Base-by-base conservation (phyloP, 768 basidiomycete genomes). In the Roridomyces roridus region DNA sequence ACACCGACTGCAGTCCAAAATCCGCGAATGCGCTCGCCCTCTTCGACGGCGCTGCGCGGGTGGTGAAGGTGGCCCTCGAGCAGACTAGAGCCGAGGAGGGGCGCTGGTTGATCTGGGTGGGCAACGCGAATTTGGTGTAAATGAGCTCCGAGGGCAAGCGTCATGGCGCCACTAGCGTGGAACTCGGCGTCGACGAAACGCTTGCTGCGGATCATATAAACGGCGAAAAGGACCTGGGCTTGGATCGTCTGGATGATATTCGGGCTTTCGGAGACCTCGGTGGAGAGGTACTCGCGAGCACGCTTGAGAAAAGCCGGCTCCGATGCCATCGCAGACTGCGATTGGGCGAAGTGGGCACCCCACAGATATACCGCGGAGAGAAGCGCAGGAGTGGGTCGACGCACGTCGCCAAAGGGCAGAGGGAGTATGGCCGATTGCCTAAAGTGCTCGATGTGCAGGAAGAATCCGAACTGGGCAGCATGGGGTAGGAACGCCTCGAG, bases 1-100 rank as follows among this genome's bases (percentile, higher is more conserved):
- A 62, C 48, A 17, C 51, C 59, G 5, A 48, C 60, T 6, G 62
- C 65, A 1, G 58, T 29, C 66, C 66, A 67, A 40, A 67, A 67
- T 12, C 57, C 62, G 26, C 58, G 60, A 34, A 67, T 62, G 6
- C 62, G 51, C 31, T 67, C 64, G 1, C 62, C 62, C 46, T 67
- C 62, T 31, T 65, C 62, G 3, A 60, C 23, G 1, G 53, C 34
- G 25, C 28, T 52, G 28, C 24, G 35, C 14, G 35, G 47, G 26
- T 28, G 58, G 39, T 23, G 48, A 17, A 26, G 52, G 41, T 40
- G 36, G 17, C 18, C 26, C 4, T 53, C 57, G 5, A 29, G 15
- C 18, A 28, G 15, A 17, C 15, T 23, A 3, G 51, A 20, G 29
- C 46, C 23, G 12, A 42, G 46, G 9, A 47, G 6, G 18, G 51